These are phyloP conservation scores for Symbiotaphrina buchneri DNA, from an alignment of 495 filamentous ascomycete species.

Conservation along the genomic window DNA sequence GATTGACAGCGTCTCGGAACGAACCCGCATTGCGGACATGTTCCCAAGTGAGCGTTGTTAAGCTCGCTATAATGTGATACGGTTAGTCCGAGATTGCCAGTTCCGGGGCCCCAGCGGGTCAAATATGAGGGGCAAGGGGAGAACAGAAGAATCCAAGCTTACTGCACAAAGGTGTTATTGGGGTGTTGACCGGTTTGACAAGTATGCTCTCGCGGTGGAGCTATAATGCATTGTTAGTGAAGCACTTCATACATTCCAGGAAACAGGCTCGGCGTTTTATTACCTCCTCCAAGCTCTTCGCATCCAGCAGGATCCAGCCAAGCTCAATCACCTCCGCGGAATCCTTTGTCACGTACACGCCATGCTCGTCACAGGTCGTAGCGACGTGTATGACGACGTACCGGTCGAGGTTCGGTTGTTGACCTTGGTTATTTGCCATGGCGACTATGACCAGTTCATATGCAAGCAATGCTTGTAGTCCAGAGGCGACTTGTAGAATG, in stretches of 20 bases:
- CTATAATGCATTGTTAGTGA: constrained; percentile 25
- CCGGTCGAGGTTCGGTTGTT: constrained; percentile 53
- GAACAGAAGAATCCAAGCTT: constrained; percentile 17
- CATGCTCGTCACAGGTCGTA: constrained; percentile 96
- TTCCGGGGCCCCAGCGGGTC: background rate
- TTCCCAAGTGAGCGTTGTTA: constrained; percentile 97
- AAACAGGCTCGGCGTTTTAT: background rate
- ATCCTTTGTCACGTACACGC: constrained; percentile 97
- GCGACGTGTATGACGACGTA: constrained; percentile 97
- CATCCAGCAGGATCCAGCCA: constrained; percentile 89
- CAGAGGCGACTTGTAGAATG: too few species aligned
- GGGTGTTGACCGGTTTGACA: constrained; percentile 94
- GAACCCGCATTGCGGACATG: constrained; percentile 90
- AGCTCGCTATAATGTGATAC: constrained; percentile 41
- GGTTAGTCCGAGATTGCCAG: background rate
- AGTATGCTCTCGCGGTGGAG: constrained; percentile 86
- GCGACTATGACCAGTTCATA: too few species aligned
- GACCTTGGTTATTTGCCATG: constrained; percentile 14
- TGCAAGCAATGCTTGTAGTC: too few species aligned
- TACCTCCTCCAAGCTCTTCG: constrained; percentile 84
- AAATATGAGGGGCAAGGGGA: constrained; percentile 4
- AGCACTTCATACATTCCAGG: background rate
- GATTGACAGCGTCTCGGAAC: constrained; percentile 89
- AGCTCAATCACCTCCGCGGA: constrained; percentile 98
- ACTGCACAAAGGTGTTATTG: constrained; percentile 97